These are phyloP conservation scores for Exophiala aquamarina DNA, from an alignment of 2,329 filamentous ascomycete species.

Conservation along the genomic window DNA sequence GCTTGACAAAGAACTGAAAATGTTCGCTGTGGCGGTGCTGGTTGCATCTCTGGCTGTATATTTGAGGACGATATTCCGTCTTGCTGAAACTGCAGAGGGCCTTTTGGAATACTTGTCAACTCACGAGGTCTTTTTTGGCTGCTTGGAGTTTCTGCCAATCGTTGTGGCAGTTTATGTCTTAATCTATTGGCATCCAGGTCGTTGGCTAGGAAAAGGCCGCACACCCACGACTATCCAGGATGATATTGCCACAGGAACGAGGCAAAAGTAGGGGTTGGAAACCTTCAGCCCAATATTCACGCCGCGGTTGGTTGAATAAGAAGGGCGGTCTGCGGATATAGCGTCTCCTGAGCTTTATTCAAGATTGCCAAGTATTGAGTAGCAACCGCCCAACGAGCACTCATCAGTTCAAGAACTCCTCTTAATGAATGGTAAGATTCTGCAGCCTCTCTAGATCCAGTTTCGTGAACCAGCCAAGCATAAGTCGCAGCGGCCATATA, in stretches of 20 bases:
- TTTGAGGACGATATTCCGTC: slow-evolving; percentile 53
- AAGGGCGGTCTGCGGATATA: slow-evolving; percentile 16
- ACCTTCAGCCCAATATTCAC: no score
- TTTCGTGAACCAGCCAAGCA: slow-evolving; percentile 35
- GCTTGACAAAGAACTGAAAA: slow-evolving; percentile 24
- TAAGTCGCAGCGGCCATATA: slow-evolving; percentile 37
- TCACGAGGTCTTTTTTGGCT: slow-evolving; percentile 55
- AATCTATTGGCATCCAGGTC: slow-evolving; percentile 46
- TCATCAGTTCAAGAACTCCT: slow-evolving; percentile 22
- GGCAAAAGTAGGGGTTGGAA: background rate
- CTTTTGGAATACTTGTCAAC: slow-evolving; percentile 47
- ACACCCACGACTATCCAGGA: no score
- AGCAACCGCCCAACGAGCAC: slow-evolving; percentile 26
- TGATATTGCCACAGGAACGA: background rate
- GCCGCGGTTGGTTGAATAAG: no score
- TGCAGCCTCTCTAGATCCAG: slow-evolving; percentile 25
- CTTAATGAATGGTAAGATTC: slow-evolving; percentile 21
- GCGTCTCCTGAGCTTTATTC: slow-evolving; percentile 17
- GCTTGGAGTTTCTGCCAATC: slow-evolving; percentile 57
- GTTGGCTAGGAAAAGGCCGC: slow-evolving; percentile 29
- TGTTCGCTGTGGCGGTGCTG: slow-evolving; percentile 46
- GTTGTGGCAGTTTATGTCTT: slow-evolving; percentile 50
- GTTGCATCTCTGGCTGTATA: slow-evolving; percentile 51
- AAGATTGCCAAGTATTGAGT: slow-evolving; percentile 29
- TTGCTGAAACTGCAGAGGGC: slow-evolving; percentile 56